These are phyloP conservation scores for Pelargonium exstipulatum DNA, from an alignment of 441 rosid species.

Conservation along the genomic window DNA sequence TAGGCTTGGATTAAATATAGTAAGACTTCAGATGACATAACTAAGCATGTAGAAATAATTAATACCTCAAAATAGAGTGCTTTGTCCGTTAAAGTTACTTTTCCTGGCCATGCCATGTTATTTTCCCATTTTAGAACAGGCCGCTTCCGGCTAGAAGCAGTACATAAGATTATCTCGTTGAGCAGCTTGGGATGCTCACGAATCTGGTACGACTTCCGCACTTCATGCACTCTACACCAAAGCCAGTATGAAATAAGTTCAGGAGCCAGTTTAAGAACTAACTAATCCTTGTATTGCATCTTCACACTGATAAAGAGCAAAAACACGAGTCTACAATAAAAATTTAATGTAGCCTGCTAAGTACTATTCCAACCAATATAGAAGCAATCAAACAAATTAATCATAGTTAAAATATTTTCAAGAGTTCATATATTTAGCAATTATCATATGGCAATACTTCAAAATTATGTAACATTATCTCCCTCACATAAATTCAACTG, in stretches of 20 bases:
- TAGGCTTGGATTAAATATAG: background rate
- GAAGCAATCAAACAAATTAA: background rate
- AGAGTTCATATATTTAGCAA: background rate
- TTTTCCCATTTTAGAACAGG: conserved; percentile 96
- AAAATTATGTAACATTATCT: too few relatives aligned
- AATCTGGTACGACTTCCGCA: conserved; percentile 57
- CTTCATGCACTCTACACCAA: conserved; percentile 79
- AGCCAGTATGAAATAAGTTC: conserved; percentile 33
- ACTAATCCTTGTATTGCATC: background rate
- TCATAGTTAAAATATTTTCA: background rate
- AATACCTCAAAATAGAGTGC: conserved; percentile 92
- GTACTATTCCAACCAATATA: background rate
- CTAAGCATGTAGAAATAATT: conserved; percentile 11
- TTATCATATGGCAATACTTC: background rate
- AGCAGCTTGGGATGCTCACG: conserved; percentile 45
- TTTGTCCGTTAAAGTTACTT: conserved; percentile 70
- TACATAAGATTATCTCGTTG: conserved; percentile 68
- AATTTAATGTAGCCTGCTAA: too few relatives aligned
- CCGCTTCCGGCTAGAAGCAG: conserved; percentile 73
- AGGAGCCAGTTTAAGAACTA: background rate
- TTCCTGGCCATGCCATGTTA: conserved; percentile 94
- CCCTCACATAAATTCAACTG: too few relatives aligned
- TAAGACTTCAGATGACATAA: background rate
- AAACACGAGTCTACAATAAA: too few relatives aligned
- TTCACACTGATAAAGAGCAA: background rate